Evolutionary conservation across 176 grass and related monocot species (phyloP).

Genomic region (Ampelocalamus luodianensis): DNA sequence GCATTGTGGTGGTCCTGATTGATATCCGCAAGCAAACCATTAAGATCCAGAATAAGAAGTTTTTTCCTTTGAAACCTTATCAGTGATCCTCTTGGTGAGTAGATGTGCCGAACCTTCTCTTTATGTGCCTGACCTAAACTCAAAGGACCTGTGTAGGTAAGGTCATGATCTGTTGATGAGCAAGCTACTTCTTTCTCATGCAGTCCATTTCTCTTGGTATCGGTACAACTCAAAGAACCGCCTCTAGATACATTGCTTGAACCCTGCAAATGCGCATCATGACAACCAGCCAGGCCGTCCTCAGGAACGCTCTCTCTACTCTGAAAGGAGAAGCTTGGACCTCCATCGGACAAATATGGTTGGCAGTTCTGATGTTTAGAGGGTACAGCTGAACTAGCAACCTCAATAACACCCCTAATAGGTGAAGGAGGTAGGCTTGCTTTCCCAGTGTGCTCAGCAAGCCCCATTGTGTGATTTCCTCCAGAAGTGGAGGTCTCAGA

Average conservation of each 20-base stretch:
- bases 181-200: background rate
- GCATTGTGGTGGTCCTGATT: conserved; percentile 39
- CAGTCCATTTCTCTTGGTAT: background rate
- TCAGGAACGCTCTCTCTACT: background rate
- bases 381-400: background rate
- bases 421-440: background rate
- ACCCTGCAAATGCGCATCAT: background rate
- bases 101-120: conserved; percentile 39
- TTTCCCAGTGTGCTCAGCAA: background rate
- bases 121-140: conserved; percentile 30
- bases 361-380: too few relatives aligned
- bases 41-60: conserved; percentile 89
- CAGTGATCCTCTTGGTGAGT: conserved; percentile 53
- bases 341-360: too few relatives aligned
- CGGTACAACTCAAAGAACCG: background rate
- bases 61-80: conserved; percentile 65
- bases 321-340: background rate
- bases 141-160: conserved; percentile 18
- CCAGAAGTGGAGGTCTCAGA: background rate
- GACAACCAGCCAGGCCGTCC: background rate
- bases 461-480: background rate
- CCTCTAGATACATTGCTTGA: background rate
- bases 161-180: conserved; percentile 27
- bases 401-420: background rate
- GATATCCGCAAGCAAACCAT: conserved; percentile 89